Percentiles rank a stretch among this genome's conserved stretches.
Evolutionary conservation across 2,329 filamentous ascomycete genomes (phyloP).

Genomic region (Colletotrichum sansevieriae): DNA sequence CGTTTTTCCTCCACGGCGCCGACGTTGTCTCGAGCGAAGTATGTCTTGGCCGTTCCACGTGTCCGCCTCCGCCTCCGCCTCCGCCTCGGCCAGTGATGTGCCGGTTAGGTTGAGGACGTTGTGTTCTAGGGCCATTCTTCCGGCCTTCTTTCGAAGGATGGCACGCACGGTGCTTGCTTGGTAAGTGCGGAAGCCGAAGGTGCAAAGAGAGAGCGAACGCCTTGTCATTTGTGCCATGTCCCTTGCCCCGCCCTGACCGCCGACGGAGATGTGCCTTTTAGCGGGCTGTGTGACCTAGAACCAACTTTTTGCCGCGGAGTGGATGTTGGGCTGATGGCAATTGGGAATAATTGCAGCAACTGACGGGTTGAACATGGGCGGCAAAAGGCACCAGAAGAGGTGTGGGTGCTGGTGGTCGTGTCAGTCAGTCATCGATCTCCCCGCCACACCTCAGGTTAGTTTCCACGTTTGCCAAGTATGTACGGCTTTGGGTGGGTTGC

Average conservation of each 20-base stretch:
- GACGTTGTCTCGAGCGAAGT: constrained; percentile 3
- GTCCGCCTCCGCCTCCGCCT: background rate
- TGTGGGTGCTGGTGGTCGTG: too few relatives aligned
- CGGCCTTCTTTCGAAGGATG: background rate
- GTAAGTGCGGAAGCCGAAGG: background rate
- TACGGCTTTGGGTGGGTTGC: too few relatives aligned
- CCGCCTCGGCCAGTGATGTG: constrained; percentile 5
- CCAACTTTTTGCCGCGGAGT: constrained; percentile 7
- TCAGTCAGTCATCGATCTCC: too few relatives aligned
- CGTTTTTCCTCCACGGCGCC: constrained; percentile 9
- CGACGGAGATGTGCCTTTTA: too few relatives aligned
- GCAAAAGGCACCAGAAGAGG: too few relatives aligned
- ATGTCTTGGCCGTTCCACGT: constrained; percentile 25
- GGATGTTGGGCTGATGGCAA: too few relatives aligned
- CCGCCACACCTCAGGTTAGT: too few relatives aligned
- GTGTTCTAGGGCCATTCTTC: background rate
- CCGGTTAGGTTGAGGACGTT: background rate
- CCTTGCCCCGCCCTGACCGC: too few relatives aligned
- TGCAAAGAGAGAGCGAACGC: background rate
- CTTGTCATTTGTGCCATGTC: background rate
- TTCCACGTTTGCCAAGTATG: too few relatives aligned
- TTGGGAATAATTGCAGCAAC: too few relatives aligned
- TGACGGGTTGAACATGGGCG: too few relatives aligned
- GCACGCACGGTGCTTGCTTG: background rate
- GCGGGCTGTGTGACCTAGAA: too few relatives aligned